Percentiles rank a stretch among this genome's conserved stretches.
Evolutionary conservation across 73 alveolate genomes (phyloP).

Genomic region (Paramecium octaurelia): DNA sequence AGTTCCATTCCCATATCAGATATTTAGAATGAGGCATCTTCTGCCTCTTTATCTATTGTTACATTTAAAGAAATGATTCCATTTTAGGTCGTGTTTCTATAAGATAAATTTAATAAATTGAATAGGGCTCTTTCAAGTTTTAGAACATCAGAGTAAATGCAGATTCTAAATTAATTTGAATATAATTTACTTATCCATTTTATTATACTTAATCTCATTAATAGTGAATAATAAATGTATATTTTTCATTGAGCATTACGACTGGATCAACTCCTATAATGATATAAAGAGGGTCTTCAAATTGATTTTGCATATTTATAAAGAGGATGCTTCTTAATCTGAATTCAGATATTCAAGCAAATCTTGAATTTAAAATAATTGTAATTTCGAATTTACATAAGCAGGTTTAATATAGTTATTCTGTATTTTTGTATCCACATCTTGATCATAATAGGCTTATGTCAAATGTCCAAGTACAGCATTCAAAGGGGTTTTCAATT

Average conservation of each 20-base stretch:
- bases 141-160: not conserved
- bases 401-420: not conserved
- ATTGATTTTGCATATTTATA: not conserved
- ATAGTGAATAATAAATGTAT: not conserved
- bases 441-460: not conserved
- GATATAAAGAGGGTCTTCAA: not conserved
- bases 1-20: not conserved
- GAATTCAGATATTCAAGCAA: not conserved
- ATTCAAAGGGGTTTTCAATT: not conserved
- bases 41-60: not conserved
- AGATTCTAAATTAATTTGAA: not conserved
- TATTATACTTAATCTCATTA: not conserved
- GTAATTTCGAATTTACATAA: not conserved
- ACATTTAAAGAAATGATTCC: not conserved
- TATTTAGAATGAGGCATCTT: not conserved
- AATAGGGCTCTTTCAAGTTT: not conserved
- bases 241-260: not conserved
- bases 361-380: not conserved
- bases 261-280: not conserved
- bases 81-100: not conserved
- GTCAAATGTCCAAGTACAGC: not conserved
- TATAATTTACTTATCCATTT: not conserved
- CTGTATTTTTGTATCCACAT: not conserved
- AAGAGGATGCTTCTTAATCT: not conserved
- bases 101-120: not conserved